These are phyloP conservation scores for Biscogniauxia mediterranea DNA, from an alignment of 2,329 filamentous ascomycete genomes.

Conservation along the genomic window DNA sequence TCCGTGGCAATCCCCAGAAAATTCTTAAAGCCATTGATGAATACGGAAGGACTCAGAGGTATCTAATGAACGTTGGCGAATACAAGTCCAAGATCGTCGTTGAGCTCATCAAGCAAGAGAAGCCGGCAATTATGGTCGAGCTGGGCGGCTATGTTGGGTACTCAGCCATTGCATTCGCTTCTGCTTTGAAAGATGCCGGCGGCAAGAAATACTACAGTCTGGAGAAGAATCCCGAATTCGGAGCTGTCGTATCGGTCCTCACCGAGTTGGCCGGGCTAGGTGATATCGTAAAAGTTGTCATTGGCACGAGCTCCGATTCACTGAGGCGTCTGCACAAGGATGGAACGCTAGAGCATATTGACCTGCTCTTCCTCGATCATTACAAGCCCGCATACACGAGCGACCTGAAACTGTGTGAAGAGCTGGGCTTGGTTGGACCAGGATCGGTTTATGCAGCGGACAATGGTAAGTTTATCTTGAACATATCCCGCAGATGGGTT, in stretches of 20 bases:
- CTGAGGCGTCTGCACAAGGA: constrained; percentile 57
- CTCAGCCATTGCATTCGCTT: constrained; percentile 73
- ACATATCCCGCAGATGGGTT: too few relatives aligned
- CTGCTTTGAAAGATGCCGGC: constrained; percentile 61
- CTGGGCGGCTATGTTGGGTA: constrained; percentile 81
- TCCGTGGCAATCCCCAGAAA: constrained; percentile 61
- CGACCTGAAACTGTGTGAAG: constrained; percentile 75
- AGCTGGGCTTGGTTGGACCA: constrained; percentile 60
- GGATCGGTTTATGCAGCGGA: constrained; percentile 67
- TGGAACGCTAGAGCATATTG: constrained; percentile 57
- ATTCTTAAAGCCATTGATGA: constrained; percentile 71
- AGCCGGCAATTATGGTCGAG: constrained; percentile 71
- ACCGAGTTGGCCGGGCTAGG: constrained; percentile 72
- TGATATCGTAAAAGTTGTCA: constrained; percentile 66
- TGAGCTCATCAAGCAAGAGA: constrained; percentile 64
- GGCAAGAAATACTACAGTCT: constrained; percentile 68
- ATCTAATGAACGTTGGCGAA: constrained; percentile 78
- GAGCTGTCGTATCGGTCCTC: constrained; percentile 65
- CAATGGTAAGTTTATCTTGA: constrained; percentile 43
- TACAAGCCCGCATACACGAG: constrained; percentile 73
- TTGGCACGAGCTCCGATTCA: constrained; percentile 67
- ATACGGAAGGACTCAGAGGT: constrained; percentile 63
- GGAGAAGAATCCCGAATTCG: constrained; percentile 73
- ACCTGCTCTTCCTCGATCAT: constrained; percentile 78
- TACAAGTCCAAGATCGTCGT: constrained; percentile 71